Evolutionary conservation across 495 filamentous ascomycete genomes (phyloP), one percentile per base, ranked within the genome.

Genomic region (Aspergillus bertholletiae): DNA sequence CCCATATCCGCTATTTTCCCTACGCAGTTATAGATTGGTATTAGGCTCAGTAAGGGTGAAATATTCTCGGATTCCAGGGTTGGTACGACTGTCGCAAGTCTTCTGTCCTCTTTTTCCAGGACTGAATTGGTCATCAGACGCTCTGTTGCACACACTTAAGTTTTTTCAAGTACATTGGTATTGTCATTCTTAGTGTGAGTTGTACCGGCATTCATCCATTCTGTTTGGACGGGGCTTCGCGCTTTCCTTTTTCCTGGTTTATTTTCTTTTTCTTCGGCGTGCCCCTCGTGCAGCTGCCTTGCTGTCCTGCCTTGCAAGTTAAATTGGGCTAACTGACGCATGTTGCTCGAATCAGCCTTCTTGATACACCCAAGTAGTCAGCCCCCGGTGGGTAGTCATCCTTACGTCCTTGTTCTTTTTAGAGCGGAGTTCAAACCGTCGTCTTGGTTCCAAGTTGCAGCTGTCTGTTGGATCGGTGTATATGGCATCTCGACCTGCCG

Each of bases 1-100:
- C 57, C 60, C 57, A 61, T 57, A 63, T 59, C 53, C 46, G 50
- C 43, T 49, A 53, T 32, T 49, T 50, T 43, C 51, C 24, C 53
- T 55, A 37, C 51, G 50, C 35, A 54, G 53, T 39, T 48, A 58
- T 49, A 57, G 18, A n/a, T 20, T 49, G 41, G 13, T 58, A 21
- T n/a, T 27, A 58, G 53, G 41, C 23, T 40, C 46, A 46, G 52
- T 51, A 30, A 51, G 35, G 43, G 49, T 49, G n/a, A 24, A 30
- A 55, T 50, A 39, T 40, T n/a, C 28, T 49, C 34, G 22, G 18
- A 20, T 27, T 40, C 26, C 40, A 44, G 27, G 50, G 46, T 47
- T 56, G 47, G 56, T 46, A 47, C 30, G 39, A 45, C 49, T 34
- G 24, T 26, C 51, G 40, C 41, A 32, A 39, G 18, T 37, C 23